These are phyloP conservation scores for Heimioporus punctisporus DNA, from an alignment of 1,284 basidiomycete genomes.

Conservation along the genomic window DNA sequence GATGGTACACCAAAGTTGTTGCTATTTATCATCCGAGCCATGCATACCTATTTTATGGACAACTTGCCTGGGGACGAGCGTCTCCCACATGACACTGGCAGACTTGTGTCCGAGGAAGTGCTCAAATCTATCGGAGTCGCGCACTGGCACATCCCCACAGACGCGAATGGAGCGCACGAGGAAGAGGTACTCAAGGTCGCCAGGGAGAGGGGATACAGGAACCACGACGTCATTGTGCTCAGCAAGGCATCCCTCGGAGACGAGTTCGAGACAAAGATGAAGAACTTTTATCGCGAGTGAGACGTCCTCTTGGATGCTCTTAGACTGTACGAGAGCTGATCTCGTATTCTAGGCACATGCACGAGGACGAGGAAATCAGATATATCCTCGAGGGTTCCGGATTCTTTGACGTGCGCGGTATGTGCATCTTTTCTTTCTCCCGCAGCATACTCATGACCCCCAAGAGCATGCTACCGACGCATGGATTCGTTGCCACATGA, in stretches of 20 bases:
- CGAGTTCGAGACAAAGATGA: conserved; percentile 75
- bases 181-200: conserved; percentile 62
- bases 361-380: conserved; percentile 90
- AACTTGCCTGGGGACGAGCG: conserved; percentile 77
- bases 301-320: conserved; percentile 9
- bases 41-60: conserved; percentile 84
- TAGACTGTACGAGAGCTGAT: too few species aligned
- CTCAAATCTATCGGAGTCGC: conserved; percentile 62
- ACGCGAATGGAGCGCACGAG: conserved; percentile 51
- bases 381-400: conserved; percentile 81
- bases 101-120: conserved; percentile 47
- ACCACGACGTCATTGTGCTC: conserved; percentile 74
- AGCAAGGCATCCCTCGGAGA: conserved; percentile 78
- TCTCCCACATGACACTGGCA: conserved; percentile 69
- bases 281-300: conserved; percentile 79
- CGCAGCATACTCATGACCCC: conserved; percentile 46
- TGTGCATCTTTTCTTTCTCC: conserved; percentile 12
- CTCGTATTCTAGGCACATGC: conserved; percentile 62
- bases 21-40: conserved; percentile 26
- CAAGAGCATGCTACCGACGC: conserved; percentile 55
- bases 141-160: conserved; percentile 62
- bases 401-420: conserved; percentile 83
- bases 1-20: neutral
- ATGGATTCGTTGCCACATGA: conserved; percentile 75
- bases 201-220: conserved; percentile 71